Evolutionary conservation across 192 early-diverging fungal species (phyloP).

Genomic region (Coemansia reversa): DNA sequence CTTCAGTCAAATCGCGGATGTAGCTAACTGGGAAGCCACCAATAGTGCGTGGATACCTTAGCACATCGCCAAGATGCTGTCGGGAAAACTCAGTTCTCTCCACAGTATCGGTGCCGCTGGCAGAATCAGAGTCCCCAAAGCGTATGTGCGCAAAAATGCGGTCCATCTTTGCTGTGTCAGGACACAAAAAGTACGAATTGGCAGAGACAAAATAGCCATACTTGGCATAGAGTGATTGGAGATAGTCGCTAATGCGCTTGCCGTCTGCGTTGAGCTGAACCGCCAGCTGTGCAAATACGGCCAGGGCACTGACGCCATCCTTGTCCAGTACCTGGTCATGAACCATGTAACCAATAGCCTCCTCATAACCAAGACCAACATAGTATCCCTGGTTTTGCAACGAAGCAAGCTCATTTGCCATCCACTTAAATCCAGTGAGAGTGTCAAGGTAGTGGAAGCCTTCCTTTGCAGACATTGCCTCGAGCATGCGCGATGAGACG

Average conservation of each 20-base stretch:
- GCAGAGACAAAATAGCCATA: constrained; percentile 82
- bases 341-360: constrained; percentile 90
- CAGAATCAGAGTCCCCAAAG: constrained; percentile 57
- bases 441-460: constrained; percentile 88
- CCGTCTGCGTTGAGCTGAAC: constrained; percentile 64
- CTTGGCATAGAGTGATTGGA: constrained; percentile 73
- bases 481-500: constrained; percentile 85
- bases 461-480: constrained; percentile 66
- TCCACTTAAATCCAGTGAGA: constrained; percentile 95
- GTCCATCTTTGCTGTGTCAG: constrained; percentile 67
- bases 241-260: constrained; percentile 62
- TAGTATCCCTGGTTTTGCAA: constrained; percentile 64
- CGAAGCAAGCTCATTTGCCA: constrained; percentile 77
- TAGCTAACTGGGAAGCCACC: constrained; percentile 65
- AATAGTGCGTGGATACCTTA: constrained; percentile 71
- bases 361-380: constrained; percentile 87
- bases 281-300: constrained; percentile 74
- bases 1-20: constrained; percentile 85
- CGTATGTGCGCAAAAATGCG: constrained; percentile 81
- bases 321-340: constrained; percentile 82
- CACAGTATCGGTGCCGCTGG: neutral
- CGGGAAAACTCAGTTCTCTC: constrained; percentile 28
- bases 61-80: constrained; percentile 27
- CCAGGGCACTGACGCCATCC: constrained; percentile 87
- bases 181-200: constrained; percentile 87